These are phyloP conservation scores for Colletotrichum sublineola DNA, from an alignment of 2,329 filamentous ascomycete genomes.

Conservation along the genomic window DNA sequence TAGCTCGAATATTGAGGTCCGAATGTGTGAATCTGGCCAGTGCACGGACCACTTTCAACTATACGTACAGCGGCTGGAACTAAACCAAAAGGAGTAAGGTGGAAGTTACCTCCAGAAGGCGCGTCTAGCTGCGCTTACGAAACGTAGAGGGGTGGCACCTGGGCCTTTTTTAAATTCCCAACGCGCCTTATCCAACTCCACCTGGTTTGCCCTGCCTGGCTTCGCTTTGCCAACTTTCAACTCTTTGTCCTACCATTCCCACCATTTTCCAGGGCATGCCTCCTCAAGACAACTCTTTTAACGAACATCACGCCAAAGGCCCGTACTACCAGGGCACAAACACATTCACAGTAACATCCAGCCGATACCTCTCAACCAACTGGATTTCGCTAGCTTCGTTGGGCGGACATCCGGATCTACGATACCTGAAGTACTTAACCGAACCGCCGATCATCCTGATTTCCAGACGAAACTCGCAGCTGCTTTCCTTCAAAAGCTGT, in stretches of 20 bases:
- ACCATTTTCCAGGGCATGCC: background rate
- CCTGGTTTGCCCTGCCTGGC: conserved; percentile 5
- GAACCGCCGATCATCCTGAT: background rate
- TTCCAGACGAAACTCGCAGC: background rate
- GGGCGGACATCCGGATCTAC: conserved; percentile 21
- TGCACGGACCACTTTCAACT: conserved; percentile 40
- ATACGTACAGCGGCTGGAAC: conserved; percentile 28
- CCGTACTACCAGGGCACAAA: too few relatives aligned
- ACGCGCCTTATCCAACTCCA: conserved; percentile 37
- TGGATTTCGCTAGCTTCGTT: conserved; percentile 1
- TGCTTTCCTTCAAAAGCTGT: background rate
- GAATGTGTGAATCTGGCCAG: conserved; percentile 45
- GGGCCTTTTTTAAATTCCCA: conserved; percentile 37
- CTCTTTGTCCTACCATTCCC: conserved; percentile 22
- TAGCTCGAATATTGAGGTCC: conserved; percentile 43
- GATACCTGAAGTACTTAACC: background rate
- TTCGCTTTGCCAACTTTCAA: conserved; percentile 14
- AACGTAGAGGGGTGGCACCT: conserved; percentile 34
- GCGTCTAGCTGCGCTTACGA: conserved; percentile 32
- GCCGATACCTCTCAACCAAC: background rate
- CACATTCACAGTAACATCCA: background rate
- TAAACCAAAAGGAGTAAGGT: conserved; percentile 23
- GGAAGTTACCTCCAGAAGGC: conserved; percentile 15
- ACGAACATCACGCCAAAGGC: background rate
- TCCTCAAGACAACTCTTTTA: background rate